These are phyloP conservation scores for Magnusiomyces tetraspermus DNA, from an alignment of 1,139 yeast species.

Conservation along the genomic window DNA sequence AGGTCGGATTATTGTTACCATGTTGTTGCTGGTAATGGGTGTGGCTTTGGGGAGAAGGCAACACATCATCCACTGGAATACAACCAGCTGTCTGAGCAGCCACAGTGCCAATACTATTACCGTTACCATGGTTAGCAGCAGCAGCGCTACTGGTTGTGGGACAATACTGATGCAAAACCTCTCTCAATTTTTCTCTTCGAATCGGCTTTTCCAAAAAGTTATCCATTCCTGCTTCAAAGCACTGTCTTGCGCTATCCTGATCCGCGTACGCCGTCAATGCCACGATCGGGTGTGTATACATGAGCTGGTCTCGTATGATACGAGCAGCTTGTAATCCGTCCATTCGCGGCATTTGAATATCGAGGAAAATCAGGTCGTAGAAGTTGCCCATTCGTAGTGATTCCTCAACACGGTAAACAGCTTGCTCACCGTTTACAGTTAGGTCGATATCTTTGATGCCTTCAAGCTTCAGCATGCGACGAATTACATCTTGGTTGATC, in stretches of 20 bases:
- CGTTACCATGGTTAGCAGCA: not conserved
- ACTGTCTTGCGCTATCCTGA: conserved; percentile 67
- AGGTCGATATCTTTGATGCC: conserved; percentile 61
- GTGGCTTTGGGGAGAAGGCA: no score
- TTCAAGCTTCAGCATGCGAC: conserved; percentile 71
- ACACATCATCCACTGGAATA: no score
- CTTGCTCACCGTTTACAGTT: conserved; percentile 89
- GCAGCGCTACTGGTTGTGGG: conserved; percentile 7
- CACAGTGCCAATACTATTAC: not conserved
- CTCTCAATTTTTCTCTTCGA: conserved; percentile 54
- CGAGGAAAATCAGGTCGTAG: conserved; percentile 83
- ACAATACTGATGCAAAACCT: conserved; percentile 35
- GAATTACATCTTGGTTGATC: conserved; percentile 86
- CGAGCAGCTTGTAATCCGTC: conserved; percentile 82
- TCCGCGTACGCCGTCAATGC: conserved; percentile 86
- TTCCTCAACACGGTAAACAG: conserved; percentile 53
- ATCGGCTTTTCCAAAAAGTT: conserved; percentile 86
- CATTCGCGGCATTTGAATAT: conserved; percentile 90
- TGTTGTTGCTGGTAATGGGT: not conserved
- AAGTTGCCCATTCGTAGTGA: conserved; percentile 35
- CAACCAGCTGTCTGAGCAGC: no score
- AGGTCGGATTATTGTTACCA: not conserved
- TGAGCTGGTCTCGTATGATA: conserved; percentile 55
- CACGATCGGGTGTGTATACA: conserved; percentile 67
- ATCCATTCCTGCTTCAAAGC: conserved; percentile 76